Evolutionary conservation across 768 basidiomycete genomes (phyloP), one percentile per base, ranked within the genome.

Genomic region (Pulveroboletus sp.): DNA sequence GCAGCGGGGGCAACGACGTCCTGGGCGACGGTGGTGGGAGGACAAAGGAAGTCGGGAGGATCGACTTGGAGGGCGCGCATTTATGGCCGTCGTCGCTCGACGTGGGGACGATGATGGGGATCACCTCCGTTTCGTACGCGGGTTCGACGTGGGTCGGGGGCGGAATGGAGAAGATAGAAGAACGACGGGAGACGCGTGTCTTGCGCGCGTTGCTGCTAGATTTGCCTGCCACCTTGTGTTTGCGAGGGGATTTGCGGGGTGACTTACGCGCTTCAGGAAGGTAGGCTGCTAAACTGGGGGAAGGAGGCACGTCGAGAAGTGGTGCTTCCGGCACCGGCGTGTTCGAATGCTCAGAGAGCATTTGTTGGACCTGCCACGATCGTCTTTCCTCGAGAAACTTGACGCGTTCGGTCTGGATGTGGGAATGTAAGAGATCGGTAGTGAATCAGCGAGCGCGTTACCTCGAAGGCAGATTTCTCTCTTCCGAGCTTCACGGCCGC

Each of bases 21-120:
- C 77, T 75, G 13, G 87, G 88, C 8, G 86, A 87, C 2, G 84
- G 87, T 2, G 87, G 87, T 13, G 89, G 89, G 4, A 91, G 76
- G 2, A 86, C 82, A 53, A 91, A 91, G 13, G 85, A 78, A 10
- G 79, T 82, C 4, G 86, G 78, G 20, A 88, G 74, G 27, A 85
- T 71, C 2, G 81, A 77, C 40, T 73, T 64, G 26, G 74, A 58
- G 22, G 74, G 52, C 9, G 58, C 59, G 23, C 47, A 24, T 20
- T 49, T 40, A 42, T 62, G 64, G 51, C 54, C 41, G 20, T 51
- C 55, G 11, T 44, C 29, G 32, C 31, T 68, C 47, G 68, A 64
- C 38, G 54, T 60, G 16, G 70, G 61, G 20, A 57, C 47, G 31
- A 54, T 51, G 24, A 64, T 52, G 40, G 67, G 61, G 29, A 79